phyloP scores from a whole-genome alignment of 2,329 filamentous ascomycete genomes.

The Fusarium equiseti region DNA sequence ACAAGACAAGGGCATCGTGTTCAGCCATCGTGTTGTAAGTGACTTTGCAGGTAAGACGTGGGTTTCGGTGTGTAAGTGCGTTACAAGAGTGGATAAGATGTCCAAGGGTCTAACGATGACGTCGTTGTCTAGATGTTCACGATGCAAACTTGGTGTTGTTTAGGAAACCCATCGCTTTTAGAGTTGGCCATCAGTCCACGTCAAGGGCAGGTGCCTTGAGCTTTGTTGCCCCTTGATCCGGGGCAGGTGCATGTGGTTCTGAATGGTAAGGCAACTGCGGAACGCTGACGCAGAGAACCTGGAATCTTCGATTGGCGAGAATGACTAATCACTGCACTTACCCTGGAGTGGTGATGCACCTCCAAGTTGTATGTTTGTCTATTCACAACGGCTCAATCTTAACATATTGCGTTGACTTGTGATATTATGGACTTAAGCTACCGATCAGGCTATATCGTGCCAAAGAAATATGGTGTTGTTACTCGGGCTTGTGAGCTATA shows the following conservation, averaged over 20 bases:
- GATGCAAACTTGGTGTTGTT: neutral
- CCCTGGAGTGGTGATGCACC: neutral
- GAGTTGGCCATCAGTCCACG: conserved; percentile 30
- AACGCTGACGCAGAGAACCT: conserved; percentile 38
- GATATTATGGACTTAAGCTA: neutral
- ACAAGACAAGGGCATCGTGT: conserved; percentile 59
- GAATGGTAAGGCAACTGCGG: conserved; percentile 1
- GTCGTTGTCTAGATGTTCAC: conserved; percentile 1
- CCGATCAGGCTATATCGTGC: too few relatives aligned
- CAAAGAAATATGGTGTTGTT: neutral
- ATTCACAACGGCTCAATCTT: neutral
- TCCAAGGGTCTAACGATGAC: conserved; percentile 9
- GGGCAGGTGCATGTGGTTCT: conserved; percentile 19
- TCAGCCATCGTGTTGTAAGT: conserved; percentile 39
- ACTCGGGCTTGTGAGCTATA: conserved; percentile 56
- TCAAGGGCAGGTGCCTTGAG: conserved; percentile 45
- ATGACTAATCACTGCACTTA: conserved; percentile 42
- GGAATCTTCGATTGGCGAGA: conserved; percentile 40
- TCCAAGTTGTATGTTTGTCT: neutral
- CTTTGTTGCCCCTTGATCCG: conserved; percentile 18
- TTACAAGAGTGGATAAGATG: neutral
- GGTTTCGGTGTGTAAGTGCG: neutral
- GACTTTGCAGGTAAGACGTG: conserved; percentile 12
- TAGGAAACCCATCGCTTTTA: neutral
- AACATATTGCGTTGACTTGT: neutral